Percentiles rank a stretch among this genome's conserved stretches.
phyloP scores from a whole-genome alignment of 208 protist genomes.

The Sergeia podlipaevii region DNA sequence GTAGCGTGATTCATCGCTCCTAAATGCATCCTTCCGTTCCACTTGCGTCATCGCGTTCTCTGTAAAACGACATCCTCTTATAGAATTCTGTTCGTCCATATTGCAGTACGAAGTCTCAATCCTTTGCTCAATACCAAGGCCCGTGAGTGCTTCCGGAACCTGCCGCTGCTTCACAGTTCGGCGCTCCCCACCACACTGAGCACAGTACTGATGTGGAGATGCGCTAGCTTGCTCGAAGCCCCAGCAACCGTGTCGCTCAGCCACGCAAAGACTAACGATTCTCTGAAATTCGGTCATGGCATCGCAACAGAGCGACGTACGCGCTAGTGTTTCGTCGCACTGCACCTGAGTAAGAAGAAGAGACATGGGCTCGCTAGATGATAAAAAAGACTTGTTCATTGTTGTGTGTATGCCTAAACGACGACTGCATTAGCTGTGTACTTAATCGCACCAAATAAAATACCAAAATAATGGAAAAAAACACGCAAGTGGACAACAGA shows the following conservation, averaged over 20 bases:
- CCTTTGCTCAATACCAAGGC: neutral
- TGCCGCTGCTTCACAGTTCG: no score
- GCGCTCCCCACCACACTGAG: slow-evolving; percentile 3
- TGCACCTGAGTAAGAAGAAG: slow-evolving; percentile 17
- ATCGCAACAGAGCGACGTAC: slow-evolving; percentile 57
- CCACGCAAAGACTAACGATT: slow-evolving; percentile 47
- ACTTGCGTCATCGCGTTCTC: slow-evolving; percentile 14
- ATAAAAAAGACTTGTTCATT: no score
- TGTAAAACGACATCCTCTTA: slow-evolving; percentile 19
- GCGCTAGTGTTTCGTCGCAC: slow-evolving; percentile 53
- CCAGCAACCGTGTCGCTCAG: slow-evolving; percentile 41
- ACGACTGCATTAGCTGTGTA: no score
- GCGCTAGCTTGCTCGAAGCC: slow-evolving; percentile 25
- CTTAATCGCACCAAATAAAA: no score
- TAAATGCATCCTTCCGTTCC: slow-evolving; percentile 30
- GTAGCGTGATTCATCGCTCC: slow-evolving; percentile 30
- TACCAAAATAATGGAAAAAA: no score
- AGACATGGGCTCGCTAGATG: neutral
- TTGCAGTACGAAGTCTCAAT: slow-evolving; percentile 19
- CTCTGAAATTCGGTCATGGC: slow-evolving; percentile 66
- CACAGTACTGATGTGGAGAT: neutral
- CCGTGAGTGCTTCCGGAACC: neutral
- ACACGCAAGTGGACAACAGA: neutral
- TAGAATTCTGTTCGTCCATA: slow-evolving; percentile 10
- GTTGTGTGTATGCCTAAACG: no score